Conservation (phyloP, 1,284 basidiomycete species). For the Leccinum subrobustum region DNA sequence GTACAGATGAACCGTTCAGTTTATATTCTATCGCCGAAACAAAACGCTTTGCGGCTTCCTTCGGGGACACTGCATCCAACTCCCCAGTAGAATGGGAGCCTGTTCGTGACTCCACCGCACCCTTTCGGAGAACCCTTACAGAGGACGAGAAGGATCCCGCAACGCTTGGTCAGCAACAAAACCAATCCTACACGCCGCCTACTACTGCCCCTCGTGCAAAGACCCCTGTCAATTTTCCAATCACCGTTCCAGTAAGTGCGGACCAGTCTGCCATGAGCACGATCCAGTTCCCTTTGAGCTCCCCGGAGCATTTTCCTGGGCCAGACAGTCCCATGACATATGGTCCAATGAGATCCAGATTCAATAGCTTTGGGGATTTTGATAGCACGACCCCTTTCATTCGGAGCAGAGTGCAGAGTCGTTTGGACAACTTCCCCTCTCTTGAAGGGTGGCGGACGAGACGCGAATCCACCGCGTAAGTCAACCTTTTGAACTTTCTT, state of each 20-base stretch:
- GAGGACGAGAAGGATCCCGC: slow-evolving; percentile 73
- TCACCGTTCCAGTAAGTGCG: slow-evolving; percentile 45
- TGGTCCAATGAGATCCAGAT: slow-evolving; percentile 52
- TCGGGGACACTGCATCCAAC: slow-evolving; percentile 50
- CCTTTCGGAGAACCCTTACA: slow-evolving; percentile 76
- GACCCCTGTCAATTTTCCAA: slow-evolving; percentile 55
- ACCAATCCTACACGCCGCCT: slow-evolving; percentile 32
- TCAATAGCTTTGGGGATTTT: slow-evolving; percentile 68
- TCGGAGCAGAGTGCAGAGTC: slow-evolving; percentile 77
- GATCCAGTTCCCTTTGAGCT: slow-evolving; percentile 54
- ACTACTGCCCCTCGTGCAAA: slow-evolving; percentile 46
- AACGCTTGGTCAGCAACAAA: slow-evolving; percentile 43
- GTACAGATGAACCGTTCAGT: slow-evolving; percentile 72
- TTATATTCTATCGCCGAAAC: slow-evolving; percentile 79
- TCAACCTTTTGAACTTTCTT: slow-evolving; percentile 11
- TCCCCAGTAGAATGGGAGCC: slow-evolving; percentile 54
- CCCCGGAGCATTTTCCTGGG: slow-evolving; percentile 55
- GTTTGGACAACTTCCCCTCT: slow-evolving; percentile 56
- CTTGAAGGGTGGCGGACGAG: slow-evolving; percentile 77
- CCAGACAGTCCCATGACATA: slow-evolving; percentile 56
- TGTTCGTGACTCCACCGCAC: slow-evolving; percentile 63
- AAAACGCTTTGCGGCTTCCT: slow-evolving; percentile 50
- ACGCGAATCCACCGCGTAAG: slow-evolving; percentile 80
- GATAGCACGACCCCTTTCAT: slow-evolving; percentile 73
- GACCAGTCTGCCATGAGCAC: slow-evolving; percentile 56